These are phyloP conservation scores for Geosmithia morbida DNA, from an alignment of 2,329 filamentous ascomycete genomes.

Conservation along the genomic window DNA sequence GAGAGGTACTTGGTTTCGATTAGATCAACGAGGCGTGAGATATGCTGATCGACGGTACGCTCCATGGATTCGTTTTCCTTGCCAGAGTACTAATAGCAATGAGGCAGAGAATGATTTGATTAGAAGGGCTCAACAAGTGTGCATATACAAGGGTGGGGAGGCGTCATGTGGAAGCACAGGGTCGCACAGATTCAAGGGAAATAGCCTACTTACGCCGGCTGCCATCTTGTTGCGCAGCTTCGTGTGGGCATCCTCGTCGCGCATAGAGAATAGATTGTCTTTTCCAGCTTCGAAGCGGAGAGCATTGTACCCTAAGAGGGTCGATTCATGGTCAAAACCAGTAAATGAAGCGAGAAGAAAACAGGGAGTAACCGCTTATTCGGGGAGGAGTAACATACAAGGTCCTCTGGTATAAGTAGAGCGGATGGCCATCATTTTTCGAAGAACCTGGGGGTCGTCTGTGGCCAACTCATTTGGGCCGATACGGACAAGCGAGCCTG, in stretches of 20 bases:
- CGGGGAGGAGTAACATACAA: constrained; percentile 7
- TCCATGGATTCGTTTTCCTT: constrained; percentile 38
- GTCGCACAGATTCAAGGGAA: too few species aligned
- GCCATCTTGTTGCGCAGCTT: constrained; percentile 30
- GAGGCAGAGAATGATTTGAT: not conserved
- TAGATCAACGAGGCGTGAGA: constrained; percentile 29
- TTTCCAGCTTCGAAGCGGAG: constrained; percentile 14
- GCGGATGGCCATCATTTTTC: constrained; percentile 15
- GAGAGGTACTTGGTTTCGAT: constrained; percentile 31
- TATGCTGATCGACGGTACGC: constrained; percentile 29
- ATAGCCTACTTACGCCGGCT: constrained; percentile 14
- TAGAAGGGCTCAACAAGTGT: not conserved
- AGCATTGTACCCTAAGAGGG: constrained; percentile 21
- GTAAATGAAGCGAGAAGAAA: not conserved
- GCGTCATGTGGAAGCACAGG: not conserved
- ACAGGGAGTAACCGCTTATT: not conserved
- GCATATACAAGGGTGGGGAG: not conserved
- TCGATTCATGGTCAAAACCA: not conserved
- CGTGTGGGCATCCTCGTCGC: constrained; percentile 23
- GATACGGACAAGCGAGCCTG: constrained; percentile 18
- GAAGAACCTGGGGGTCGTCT: constrained; percentile 17
- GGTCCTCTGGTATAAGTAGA: constrained; percentile 15
- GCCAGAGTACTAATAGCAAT: constrained; percentile 28
- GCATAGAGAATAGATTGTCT: constrained; percentile 17
- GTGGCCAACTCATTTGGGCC: constrained; percentile 20